Percentiles rank a stretch among this genome's conserved stretches.
These are phyloP conservation scores for maize (Zea mays) DNA, from an alignment of 176 grass and related monocot species.

Conservation along the genomic window Zm-B73-REFERENCE-NAM-5.0 NC_050102.1:69884501-69885000, in stretches of 20 bases:
- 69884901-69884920: slow-evolving; percentile 73
- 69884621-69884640: slow-evolving; percentile 28
- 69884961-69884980: too few relatives aligned
- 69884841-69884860: not conserved
- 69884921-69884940: slow-evolving; percentile 22
- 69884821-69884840: slow-evolving; percentile 40
- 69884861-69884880: slow-evolving; percentile 42
- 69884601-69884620: not conserved
- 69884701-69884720: not conserved
- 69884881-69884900: slow-evolving; percentile 48
- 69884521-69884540: not conserved
- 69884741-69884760: not conserved
- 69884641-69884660: not conserved
- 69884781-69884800: not conserved
- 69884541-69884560: not conserved
- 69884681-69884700: not conserved
- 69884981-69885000: too few relatives aligned
- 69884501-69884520: not conserved
- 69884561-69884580: not conserved
- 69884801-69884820: slow-evolving; percentile 29
- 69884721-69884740: not conserved
- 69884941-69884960: not conserved
- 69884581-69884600: not conserved
- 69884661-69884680: not conserved
- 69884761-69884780: not conserved